Evolutionary conservation across 495 filamentous ascomycete genomes (phyloP).

Genomic region (Talaromyces trachyspermus): DNA sequence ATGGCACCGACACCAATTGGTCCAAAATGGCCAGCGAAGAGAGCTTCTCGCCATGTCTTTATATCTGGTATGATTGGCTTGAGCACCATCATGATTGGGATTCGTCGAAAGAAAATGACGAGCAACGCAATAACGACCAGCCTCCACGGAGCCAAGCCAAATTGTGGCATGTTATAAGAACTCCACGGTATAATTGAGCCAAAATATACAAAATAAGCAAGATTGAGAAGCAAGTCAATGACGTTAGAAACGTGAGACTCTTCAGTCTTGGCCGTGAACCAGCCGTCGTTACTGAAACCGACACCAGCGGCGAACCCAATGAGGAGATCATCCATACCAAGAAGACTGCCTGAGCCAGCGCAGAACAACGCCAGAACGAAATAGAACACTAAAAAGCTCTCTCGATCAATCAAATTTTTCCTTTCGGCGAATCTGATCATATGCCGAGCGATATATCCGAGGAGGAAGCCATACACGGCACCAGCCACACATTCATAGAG

Average conservation of each 20-base stretch:
- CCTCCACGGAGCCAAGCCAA: slow-evolving; percentile 79
- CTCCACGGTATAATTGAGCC: slow-evolving; percentile 96
- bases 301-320: slow-evolving; percentile 94
- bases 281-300: slow-evolving; percentile 97
- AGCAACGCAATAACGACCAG: slow-evolving; percentile 83
- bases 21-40: slow-evolving; percentile 97
- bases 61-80: slow-evolving; percentile 95
- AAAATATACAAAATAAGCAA: slow-evolving; percentile 97
- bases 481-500: slow-evolving; percentile 96
- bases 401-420: slow-evolving; percentile 81
- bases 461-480: slow-evolving; percentile 75
- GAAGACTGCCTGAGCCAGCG: slow-evolving; percentile 84
- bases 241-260: slow-evolving; percentile 99
- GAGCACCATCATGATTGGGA: slow-evolving; percentile 87
- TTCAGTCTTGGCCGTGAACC: slow-evolving; percentile 98
- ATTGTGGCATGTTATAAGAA: slow-evolving; percentile 61
- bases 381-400: slow-evolving; percentile 98
- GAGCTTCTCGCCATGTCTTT: slow-evolving; percentile 96
- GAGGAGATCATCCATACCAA: slow-evolving; percentile 93
- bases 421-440: slow-evolving; percentile 85
- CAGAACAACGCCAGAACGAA: slow-evolving; percentile 95
- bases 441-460: slow-evolving; percentile 85
- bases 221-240: slow-evolving; percentile 92
- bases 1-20: slow-evolving; percentile 97
- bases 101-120: slow-evolving; percentile 92